phyloP scores from a whole-genome alignment of 768 basidiomycete genomes.

The Boletellus ananas region DNA sequence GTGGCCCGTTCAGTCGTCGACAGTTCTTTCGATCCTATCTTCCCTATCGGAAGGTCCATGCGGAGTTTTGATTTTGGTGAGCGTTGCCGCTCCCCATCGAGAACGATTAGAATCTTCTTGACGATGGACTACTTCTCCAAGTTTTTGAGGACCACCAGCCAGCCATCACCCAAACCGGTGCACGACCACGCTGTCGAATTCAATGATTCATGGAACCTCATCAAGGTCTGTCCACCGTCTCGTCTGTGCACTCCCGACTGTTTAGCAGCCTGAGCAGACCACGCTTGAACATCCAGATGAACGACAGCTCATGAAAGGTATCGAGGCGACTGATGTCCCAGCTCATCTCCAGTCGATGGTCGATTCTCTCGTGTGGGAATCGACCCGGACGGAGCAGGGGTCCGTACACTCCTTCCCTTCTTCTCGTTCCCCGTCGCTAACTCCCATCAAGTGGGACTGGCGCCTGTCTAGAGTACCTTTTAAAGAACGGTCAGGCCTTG shows the following conservation, averaged over 20 bases:
- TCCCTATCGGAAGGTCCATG: too few species aligned
- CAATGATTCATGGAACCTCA: slow-evolving; percentile 66
- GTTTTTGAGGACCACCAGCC: slow-evolving; percentile 51
- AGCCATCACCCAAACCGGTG: slow-evolving; percentile 43
- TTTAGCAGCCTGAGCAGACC: slow-evolving; percentile 44
- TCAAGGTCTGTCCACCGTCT: slow-evolving; percentile 51
- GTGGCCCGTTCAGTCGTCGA: too few species aligned
- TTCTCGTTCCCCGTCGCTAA: slow-evolving; percentile 5
- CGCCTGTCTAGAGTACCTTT: slow-evolving; percentile 83
- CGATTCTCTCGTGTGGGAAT: slow-evolving; percentile 82
- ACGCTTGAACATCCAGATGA: slow-evolving; percentile 88
- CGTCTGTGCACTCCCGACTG: background rate
- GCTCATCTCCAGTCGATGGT: slow-evolving; percentile 73
- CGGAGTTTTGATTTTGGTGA: too few species aligned
- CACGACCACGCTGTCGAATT: slow-evolving; percentile 74
- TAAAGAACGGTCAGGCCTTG: slow-evolving; percentile 69
- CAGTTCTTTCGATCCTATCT: too few species aligned
- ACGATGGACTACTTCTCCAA: slow-evolving; percentile 85
- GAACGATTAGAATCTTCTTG: background rate
- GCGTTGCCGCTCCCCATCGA: too few species aligned
- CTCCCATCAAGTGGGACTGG: slow-evolving; percentile 65
- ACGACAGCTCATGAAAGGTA: slow-evolving; percentile 78
- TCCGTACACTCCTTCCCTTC: slow-evolving; percentile 38
- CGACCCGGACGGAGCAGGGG: slow-evolving; percentile 83
- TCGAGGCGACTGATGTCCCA: slow-evolving; percentile 78